A percentile compares a stretch with the other conserved stretches of the same genome.
These are phyloP conservation scores for Steccherinum ochraceum DNA, from an alignment of 768 basidiomycete genomes.

Conservation along the genomic window DNA sequence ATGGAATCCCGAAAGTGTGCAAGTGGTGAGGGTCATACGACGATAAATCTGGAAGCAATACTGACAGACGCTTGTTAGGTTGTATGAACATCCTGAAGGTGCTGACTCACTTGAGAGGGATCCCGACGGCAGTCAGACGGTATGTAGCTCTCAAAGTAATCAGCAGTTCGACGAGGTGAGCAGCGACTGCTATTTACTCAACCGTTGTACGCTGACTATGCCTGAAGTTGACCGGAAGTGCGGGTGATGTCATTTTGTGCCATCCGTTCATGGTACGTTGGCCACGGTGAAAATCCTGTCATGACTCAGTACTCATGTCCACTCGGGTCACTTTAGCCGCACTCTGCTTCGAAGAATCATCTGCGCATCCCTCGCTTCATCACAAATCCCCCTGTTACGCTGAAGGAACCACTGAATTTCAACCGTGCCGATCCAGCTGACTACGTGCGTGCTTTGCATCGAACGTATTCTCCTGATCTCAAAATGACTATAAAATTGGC, in stretches of 20 bases:
- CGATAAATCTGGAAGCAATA: too few species aligned
- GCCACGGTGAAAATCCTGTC: too few species aligned
- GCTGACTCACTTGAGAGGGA: conserved; percentile 11
- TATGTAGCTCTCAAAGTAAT: conserved; percentile 14
- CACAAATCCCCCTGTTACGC: conserved; percentile 30
- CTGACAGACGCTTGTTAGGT: too few species aligned
- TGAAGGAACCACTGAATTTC: conserved; percentile 29
- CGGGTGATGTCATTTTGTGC: conserved; percentile 30
- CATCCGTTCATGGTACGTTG: conserved; percentile 30
- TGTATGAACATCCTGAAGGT: conserved; percentile 19
- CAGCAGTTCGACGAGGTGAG: conserved; percentile 20
- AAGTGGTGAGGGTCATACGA: conserved; percentile 17
- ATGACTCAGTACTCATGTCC: too few species aligned
- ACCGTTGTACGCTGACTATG: background rate
- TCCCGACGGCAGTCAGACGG: conserved; percentile 15
- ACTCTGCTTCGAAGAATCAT: conserved; percentile 30
- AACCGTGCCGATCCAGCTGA: conserved; percentile 21
- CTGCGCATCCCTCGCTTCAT: conserved; percentile 29
- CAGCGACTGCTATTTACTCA: background rate
- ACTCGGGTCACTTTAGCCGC: too few species aligned
- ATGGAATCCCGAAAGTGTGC: conserved; percentile 24
- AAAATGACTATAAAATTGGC: background rate
- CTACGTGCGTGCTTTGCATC: conserved; percentile 22
- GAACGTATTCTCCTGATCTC: too few species aligned
- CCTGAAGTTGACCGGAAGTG: conserved; percentile 26